Base-by-base conservation (phyloP, 2,329 filamentous ascomycete genomes). In the Epichloe typhina region DNA sequence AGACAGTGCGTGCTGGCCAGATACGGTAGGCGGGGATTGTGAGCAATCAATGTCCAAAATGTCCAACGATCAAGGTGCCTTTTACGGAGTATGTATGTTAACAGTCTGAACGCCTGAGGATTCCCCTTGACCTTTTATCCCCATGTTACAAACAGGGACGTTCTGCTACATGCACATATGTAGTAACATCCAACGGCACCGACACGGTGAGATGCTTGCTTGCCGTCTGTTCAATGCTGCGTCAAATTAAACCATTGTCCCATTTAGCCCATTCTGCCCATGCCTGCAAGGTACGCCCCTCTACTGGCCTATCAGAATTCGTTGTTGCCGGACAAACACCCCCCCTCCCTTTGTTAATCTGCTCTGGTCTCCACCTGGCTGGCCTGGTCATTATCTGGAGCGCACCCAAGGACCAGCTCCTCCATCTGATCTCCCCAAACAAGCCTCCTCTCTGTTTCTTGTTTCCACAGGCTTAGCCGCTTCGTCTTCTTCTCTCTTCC, bases 401-500 rank as follows among this genome's bases (percentile, higher is more conserved):
- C 21, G 21, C 21, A 21, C 19, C 19, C 19, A 19, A 19, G 19
- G 50, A 40, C 39, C 46, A 44, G 42, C 17, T 15, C 39, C 37
- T 46, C 46, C 43, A 44, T 42, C 47, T 40, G n/a, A 43, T 40
- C 26, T 39, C 54, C 45, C 39, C 39, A 49, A 19, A 19, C 19
- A 19, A 40, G 9, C n/a, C 31, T 31, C 42, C 42, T 46, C 53
- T 52, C 50, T 53, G 52, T 53, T 54, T 48, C 50, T 50, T 51
- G 51, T 53, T 53, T 57, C 57, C 51, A 61, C 53, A 52, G 59
- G 56, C 58, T 55, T 57, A 21, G 38, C 17, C 11, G 23, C 44
- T 59, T 53, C 50, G 53, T 56, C 52, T 59, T 54, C 53, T 56
- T 50, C 51, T 57, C 53, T 56, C 53, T 56, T 56, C 58, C 59